Conservation (phyloP, 441 rosid species). For the Adansonia gregorii region DNA sequence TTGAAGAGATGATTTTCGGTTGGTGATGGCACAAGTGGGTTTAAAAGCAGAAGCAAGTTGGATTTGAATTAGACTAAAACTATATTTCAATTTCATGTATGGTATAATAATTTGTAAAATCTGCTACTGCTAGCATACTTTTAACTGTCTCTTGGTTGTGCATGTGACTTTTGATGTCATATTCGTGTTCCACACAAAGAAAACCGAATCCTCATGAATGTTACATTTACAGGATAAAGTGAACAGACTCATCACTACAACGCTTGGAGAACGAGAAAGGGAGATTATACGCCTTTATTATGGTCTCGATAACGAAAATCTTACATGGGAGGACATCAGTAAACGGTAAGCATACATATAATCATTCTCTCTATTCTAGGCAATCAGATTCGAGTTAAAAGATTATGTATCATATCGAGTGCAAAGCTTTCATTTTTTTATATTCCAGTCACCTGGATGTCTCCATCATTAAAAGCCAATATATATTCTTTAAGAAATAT, state of each 20-base stretch:
- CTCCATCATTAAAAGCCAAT: neutral
- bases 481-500: too few relatives aligned
- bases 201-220: neutral
- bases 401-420: neutral
- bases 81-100: neutral
- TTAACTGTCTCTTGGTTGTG: neutral
- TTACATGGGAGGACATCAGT: conserved; percentile 97
- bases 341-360: conserved; percentile 60
- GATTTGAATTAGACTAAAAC: neutral
- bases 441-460: neutral
- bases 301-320: conserved; percentile 77
- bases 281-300: conserved; percentile 86
- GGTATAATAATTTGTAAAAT: neutral
- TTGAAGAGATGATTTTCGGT: neutral
- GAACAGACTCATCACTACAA: conserved; percentile 57
- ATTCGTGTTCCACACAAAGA: neutral
- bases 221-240: conserved; percentile 76
- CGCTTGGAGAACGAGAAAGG: conserved; percentile 72
- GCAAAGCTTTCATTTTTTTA: neutral
- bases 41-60: neutral
- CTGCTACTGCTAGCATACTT: neutral
- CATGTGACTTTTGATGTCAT: neutral
- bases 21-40: neutral
- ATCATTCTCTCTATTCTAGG: neutral
- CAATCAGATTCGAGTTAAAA: too few relatives aligned